Evolutionary conservation across 73 alveolate genomes (phyloP).

Genomic region (Paramecium sexaurelia): DNA sequence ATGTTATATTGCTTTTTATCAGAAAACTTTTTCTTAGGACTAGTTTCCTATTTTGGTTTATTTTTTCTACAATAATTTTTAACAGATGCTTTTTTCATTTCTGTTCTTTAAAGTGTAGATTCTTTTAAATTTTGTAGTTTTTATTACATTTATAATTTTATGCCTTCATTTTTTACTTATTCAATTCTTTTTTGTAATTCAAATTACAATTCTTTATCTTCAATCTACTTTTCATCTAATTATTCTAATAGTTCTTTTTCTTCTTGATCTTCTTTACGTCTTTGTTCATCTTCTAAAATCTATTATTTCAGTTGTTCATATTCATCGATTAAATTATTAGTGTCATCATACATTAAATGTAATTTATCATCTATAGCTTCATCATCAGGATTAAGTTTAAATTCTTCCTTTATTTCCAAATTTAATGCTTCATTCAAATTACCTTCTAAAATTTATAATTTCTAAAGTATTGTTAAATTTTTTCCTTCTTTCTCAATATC

Average conservation of each 20-base stretch:
- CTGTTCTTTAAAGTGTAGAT: background rate
- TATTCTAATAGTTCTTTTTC: background rate
- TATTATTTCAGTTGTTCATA: background rate
- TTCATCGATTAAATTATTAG: background rate
- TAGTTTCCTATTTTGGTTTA: background rate
- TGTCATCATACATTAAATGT: conserved; percentile 38
- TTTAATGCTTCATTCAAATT: background rate
- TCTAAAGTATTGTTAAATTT: background rate
- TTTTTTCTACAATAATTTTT: background rate
- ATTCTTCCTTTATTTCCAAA: conserved; percentile 20
- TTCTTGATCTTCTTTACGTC: conserved; percentile 35
- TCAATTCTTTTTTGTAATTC: background rate
- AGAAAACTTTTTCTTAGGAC: background rate
- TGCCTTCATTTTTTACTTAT: background rate
- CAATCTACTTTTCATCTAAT: background rate
- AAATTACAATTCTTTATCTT: background rate
- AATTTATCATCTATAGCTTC: background rate
- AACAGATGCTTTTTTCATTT: background rate
- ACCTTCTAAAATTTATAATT: conserved; percentile 12
- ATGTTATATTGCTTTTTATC: background rate
- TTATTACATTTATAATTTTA: background rate
- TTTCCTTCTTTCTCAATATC: background rate
- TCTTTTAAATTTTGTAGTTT: background rate
- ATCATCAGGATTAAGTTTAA: conserved; percentile 12
- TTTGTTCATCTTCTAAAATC: conserved; percentile 41